Evolutionary conservation across 225 moss, liverwort and hornwort species (phyloP), one percentile per base, ranked within the genome.

Genomic region (Physcomitrellopsis africana): DNA sequence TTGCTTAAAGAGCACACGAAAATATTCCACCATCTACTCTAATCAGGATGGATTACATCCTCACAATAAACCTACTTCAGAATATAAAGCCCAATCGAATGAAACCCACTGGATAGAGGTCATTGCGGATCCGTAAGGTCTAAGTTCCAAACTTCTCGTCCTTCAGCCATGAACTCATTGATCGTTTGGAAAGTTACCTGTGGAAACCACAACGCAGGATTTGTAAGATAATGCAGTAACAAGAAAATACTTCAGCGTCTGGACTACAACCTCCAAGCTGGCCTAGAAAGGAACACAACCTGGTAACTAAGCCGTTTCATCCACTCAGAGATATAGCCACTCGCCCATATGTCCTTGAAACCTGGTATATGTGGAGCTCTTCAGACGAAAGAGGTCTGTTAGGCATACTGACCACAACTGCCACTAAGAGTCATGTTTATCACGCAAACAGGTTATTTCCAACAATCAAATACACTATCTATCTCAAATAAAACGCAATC

Each of bases 151-250:
- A 18, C 17, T 1, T 53, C 60, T 29, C 29, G 60, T 11, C 24
- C 29, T 32, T 60, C 26, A 24, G 15, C 29, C 60, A 60, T 24
- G 27, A 24, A 60, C 27, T 24, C 48, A 58, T 63, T 15, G 63
- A 54, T 56, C 9, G 56, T 46, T 70, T 62, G 24, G 29, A 66
- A 66, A 49, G 37, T 53, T 55, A 61, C 77, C 84, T 84, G 70
- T 45, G 44, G 67, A 67, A 15, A 23, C 72, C 68, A 79, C 41
- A 72, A 20, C 27, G 59, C 61, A 72, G 42, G 51, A 63, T 67
- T 48, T 17, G 37, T 67, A 17, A 71, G 75, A 63, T 13, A 61
- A 67, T 66, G 60, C 61, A 61, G 12, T 48, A 41, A 56, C 16
- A 68, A 51, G 73, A 17, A 60, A 44, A 51, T 11, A 42, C 11